Evolutionary conservation across 176 grass and related monocot genomes (phyloP).

Genomic region (Paspalum notatum): DNA sequence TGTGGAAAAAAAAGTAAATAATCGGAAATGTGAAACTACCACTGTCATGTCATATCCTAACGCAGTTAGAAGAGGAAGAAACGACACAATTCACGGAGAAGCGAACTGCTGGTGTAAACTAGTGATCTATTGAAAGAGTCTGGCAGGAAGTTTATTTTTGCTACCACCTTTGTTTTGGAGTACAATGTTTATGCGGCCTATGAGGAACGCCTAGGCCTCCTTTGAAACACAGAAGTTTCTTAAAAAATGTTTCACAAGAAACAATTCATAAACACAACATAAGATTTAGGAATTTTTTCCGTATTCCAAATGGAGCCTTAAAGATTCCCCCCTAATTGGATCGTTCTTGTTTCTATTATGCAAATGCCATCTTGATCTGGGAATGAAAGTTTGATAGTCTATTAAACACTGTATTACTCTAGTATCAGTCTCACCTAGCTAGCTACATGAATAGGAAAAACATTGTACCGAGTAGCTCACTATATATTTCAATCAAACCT

Average conservation of each 20-base stretch:
- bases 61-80: background rate
- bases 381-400: too few relatives aligned
- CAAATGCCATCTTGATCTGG: too few relatives aligned
- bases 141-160: too few relatives aligned
- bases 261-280: too few relatives aligned
- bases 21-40: background rate
- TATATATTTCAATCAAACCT: background rate
- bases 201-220: too few relatives aligned
- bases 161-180: background rate
- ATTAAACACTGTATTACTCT: background rate
- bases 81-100: background rate
- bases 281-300: too few relatives aligned
- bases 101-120: background rate
- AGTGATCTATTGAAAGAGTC: background rate
- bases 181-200: background rate
- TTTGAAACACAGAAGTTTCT: too few relatives aligned
- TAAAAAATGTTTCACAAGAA: too few relatives aligned
- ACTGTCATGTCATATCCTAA: background rate
- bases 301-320: too few relatives aligned
- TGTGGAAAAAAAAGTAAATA: background rate
- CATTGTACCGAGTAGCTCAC: background rate
- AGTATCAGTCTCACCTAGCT: background rate
- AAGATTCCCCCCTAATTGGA: too few relatives aligned
- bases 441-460: background rate
- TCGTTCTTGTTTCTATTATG: background rate